Base-by-base conservation (phyloP, 2,329 filamentous ascomycete species). In the Ilyonectria robusta region DNA sequence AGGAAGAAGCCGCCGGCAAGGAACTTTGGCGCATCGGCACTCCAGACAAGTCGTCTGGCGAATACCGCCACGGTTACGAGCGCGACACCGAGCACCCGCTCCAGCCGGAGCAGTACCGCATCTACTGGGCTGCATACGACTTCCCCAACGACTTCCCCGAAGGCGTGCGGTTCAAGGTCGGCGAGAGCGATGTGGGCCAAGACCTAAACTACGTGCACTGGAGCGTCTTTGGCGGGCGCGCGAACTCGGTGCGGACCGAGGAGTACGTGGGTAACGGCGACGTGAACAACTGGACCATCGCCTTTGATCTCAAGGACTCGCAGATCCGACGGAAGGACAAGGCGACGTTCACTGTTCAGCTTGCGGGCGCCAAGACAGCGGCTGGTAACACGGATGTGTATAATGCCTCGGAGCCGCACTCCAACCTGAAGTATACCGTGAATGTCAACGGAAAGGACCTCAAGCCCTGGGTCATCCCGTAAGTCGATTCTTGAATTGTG, bases 181-280 rank as follows among this genome's bases (percentile, higher is more conserved):
- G 89, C 10, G 77, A 84, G 73, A 85, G 84, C 66, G 77, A 87
- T 29, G 81, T 81, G 19, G 78, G 78, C 0, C 76, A 79, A 11
- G 87, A 89, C 71, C 81, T 90, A 66, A 92, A 92, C 77, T 91
- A 91, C 62, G 86, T 91, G 4, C 90, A 92, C 75, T 92, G 89
- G 90, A 87, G 85, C 63, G 88, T 89, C 9, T 91, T 89, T 71
- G 88, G 89, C 1, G 86, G 87, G 6, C 80, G 86, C 31, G 86
- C 81, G 1, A 86, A 89, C 76, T 83, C 77, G 15, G 59, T 81
- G 4, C 81, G 86, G 1, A 77, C 81, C 1, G 78, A 83, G 50
- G 77, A 82, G 6, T 84, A 85, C 56, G 78, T 80, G 47, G 79
- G 83, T 21, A 83, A 83, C 68, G 75, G 74, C 83, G 56, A 76